These are phyloP conservation scores for Zalaria sp. DNA, from an alignment of 2,329 filamentous ascomycete genomes.

Conservation along the genomic window DNA sequence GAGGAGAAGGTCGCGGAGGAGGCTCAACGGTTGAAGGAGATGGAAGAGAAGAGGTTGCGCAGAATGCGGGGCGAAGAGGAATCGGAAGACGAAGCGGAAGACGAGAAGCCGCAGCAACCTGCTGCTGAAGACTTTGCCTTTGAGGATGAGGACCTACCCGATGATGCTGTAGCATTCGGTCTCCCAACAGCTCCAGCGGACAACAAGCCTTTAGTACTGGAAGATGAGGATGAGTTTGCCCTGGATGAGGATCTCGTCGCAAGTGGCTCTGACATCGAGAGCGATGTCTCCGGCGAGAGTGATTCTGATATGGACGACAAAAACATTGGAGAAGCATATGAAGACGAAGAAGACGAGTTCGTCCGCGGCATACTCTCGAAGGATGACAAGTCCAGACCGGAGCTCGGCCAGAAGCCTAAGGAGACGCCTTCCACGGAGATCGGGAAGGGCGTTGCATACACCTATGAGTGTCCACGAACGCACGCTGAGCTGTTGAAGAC, in stretches of 20 bases:
- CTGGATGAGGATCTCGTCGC: conserved; percentile 82
- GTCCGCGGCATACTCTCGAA: conserved; percentile 25
- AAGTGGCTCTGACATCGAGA: conserved; percentile 48
- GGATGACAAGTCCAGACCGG: conserved; percentile 8
- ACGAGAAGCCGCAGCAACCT: conserved; percentile 46
- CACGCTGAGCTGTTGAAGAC: conserved; percentile 60
- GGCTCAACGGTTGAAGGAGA: conserved; percentile 57
- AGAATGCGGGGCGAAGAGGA: conserved; percentile 81
- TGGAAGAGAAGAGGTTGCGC: conserved; percentile 69
- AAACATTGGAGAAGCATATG: conserved; percentile 24
- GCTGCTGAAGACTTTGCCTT: conserved; percentile 27
- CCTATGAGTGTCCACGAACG: conserved; percentile 70
- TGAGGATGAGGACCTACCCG: conserved; percentile 22
- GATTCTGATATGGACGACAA: conserved; percentile 18
- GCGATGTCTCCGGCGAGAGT: conserved; percentile 15
- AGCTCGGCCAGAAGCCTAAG: conserved; percentile 10
- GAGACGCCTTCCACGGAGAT: conserved; percentile 21
- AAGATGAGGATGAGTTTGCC: conserved; percentile 89
- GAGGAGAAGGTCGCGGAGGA: conserved; percentile 73
- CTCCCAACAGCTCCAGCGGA: conserved; percentile 42
- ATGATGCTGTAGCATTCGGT: conserved; percentile 49
- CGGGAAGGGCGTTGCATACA: conserved; percentile 52
- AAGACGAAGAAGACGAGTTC: conserved; percentile 34
- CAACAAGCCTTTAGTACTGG: conserved; percentile 47
- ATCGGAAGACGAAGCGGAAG: conserved; percentile 45